phyloP scores from a whole-genome alignment of 352 stramenopile genomes.

The Phytophthora multivora region DNA sequence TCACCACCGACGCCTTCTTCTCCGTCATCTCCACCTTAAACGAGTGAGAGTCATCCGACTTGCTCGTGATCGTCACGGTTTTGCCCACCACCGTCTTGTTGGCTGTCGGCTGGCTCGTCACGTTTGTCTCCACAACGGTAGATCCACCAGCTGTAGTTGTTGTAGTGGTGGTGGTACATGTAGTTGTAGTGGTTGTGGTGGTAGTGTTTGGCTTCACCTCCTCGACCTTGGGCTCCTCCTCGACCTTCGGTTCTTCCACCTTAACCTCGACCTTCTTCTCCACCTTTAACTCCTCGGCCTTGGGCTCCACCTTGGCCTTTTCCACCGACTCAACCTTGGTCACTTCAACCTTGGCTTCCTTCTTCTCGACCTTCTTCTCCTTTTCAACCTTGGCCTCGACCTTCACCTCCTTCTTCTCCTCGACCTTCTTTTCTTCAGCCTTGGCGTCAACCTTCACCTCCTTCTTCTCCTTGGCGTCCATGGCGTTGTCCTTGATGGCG shows the following conservation, averaged over 20 bases:
- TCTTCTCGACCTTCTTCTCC: conserved; percentile 10
- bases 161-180: conserved; percentile 20
- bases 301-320: conserved; percentile 9
- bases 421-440: conserved; percentile 1
- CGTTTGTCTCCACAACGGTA: conserved; percentile 37
- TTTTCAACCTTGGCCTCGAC: not conserved
- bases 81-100: conserved; percentile 44
- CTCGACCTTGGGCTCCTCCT: not conserved
- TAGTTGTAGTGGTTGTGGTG: conserved; percentile 8
- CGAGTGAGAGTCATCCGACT: conserved; percentile 30
- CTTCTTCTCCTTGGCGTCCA: conserved; percentile 24
- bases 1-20: conserved; percentile 35
- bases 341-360: conserved; percentile 15
- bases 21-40: conserved; percentile 43
- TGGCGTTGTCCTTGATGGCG: conserved; percentile 37
- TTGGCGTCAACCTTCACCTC: conserved; percentile 3
- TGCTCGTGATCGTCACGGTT: conserved; percentile 41
- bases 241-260: conserved; percentile 2
- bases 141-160: conserved; percentile 22
- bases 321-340: not conserved
- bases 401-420: conserved; percentile 8
- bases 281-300: conserved; percentile 5
- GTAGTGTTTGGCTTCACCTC: conserved; percentile 13
- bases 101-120: conserved; percentile 29
- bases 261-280: conserved; percentile 10